phyloP scores from a whole-genome alignment of 2,329 filamentous ascomycete genomes.

The Verruconis gallopava region DNA sequence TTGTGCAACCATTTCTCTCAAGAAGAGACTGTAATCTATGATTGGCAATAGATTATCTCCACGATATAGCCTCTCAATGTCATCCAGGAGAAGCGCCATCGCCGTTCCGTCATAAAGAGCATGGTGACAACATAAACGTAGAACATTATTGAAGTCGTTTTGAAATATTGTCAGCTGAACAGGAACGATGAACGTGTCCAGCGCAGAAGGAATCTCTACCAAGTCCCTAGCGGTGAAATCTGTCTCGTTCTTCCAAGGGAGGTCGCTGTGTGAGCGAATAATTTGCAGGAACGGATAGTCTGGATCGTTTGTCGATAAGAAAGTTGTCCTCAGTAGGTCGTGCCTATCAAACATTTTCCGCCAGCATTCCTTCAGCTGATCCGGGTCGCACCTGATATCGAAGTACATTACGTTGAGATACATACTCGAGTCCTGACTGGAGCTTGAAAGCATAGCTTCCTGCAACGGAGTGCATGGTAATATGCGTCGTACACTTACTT shows the following conservation, averaged over 20 bases:
- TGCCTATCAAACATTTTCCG: slow-evolving; percentile 49
- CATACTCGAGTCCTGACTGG: slow-evolving; percentile 31
- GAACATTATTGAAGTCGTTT: slow-evolving; percentile 15
- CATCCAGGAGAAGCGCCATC: slow-evolving; percentile 53
- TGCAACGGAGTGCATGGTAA: slow-evolving; percentile 79
- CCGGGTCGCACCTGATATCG: slow-evolving; percentile 38
- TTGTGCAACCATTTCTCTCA: slow-evolving; percentile 43
- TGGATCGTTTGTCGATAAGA: slow-evolving; percentile 49
- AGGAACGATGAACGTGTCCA: slow-evolving; percentile 21
- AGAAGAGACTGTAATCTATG: slow-evolving; percentile 49
- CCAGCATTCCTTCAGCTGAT: slow-evolving; percentile 49
- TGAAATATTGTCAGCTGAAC: slow-evolving; percentile 21
- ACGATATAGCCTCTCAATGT: slow-evolving; percentile 50
- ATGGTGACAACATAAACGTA: slow-evolving; percentile 55
- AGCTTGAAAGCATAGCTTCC: slow-evolving; percentile 64
- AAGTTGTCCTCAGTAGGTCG: slow-evolving; percentile 65
- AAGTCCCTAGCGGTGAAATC: not conserved
- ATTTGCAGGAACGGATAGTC: slow-evolving; percentile 59
- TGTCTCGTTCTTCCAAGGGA: not conserved
- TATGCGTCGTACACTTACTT: not conserved
- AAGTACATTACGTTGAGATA: slow-evolving; percentile 67
- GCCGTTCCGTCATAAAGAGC: slow-evolving; percentile 78
- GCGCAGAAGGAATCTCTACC: slow-evolving; percentile 36
- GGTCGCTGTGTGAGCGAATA: slow-evolving; percentile 38
- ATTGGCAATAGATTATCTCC: slow-evolving; percentile 35